phyloP scores from a whole-genome alignment of 2,329 filamentous ascomycete genomes.

The Dactylonectria estremocensis region DNA sequence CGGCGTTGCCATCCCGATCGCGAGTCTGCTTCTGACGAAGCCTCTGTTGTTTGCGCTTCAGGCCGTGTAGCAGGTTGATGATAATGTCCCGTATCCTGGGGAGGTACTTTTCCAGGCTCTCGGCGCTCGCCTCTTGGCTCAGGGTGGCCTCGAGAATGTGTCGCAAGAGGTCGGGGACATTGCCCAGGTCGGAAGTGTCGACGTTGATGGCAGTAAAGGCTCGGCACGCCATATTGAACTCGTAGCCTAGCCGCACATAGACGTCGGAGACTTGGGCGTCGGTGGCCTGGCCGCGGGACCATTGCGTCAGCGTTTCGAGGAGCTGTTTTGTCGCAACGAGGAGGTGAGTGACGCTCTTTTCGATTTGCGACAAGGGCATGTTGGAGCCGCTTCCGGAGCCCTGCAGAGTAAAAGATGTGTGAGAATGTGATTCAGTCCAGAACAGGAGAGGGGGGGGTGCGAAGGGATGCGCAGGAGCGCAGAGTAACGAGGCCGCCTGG shows the following conservation, averaged over 20 bases:
- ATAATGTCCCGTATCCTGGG: conserved; percentile 98
- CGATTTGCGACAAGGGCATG: conserved; percentile 92
- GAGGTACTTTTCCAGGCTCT: conserved; percentile 93
- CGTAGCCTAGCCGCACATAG: conserved; percentile 96
- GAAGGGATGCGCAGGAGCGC: conserved; percentile 31
- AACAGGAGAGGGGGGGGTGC: conserved; percentile 38
- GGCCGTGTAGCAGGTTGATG: conserved; percentile 93
- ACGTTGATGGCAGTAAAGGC: conserved; percentile 98
- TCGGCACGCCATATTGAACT: conserved; percentile 98
- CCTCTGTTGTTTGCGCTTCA: conserved; percentile 97
- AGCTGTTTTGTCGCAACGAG: conserved; percentile 98
- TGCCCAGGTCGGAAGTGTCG: conserved; percentile 93
- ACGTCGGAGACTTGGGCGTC: conserved; percentile 98
- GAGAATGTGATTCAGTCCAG: conserved; percentile 41
- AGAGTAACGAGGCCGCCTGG: conserved; percentile 10
- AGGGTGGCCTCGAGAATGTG: conserved; percentile 95
- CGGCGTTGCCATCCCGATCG: conserved; percentile 65
- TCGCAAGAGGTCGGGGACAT: conserved; percentile 91
- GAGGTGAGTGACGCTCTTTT: conserved; percentile 98
- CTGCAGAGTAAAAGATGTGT: conserved; percentile 48
- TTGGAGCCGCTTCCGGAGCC: conserved; percentile 74
- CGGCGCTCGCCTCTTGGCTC: conserved; percentile 94
- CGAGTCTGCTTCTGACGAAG: conserved; percentile 76
- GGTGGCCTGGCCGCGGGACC: conserved; percentile 92
- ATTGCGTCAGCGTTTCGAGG: conserved; percentile 96